A percentile compares a stretch with the other conserved stretches of the same genome.
phyloP scores from a whole-genome alignment of 2,329 filamentous ascomycete genomes.

The Pseudogymnoascus sp. region DNA sequence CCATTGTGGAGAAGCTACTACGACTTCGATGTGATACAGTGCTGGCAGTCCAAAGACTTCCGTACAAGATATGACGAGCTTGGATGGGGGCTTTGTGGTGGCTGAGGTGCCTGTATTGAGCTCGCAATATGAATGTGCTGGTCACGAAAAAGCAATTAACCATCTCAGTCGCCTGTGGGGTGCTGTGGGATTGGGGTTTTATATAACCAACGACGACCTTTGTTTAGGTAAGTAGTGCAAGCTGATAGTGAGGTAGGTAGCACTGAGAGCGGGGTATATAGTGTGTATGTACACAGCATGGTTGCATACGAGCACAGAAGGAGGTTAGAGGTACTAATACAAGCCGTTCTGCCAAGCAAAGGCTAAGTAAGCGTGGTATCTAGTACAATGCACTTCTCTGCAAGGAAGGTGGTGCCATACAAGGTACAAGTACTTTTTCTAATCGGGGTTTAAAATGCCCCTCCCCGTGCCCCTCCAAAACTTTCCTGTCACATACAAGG shows the following conservation, averaged over 20 bases:
- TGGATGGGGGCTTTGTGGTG: background rate
- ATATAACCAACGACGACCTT: constrained; percentile 1
- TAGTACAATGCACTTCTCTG: background rate
- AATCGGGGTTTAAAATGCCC: background rate
- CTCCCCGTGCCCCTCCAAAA: constrained; percentile 5
- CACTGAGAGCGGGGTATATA: background rate
- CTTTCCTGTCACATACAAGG: background rate
- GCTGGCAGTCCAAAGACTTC: background rate
- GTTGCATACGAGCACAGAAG: background rate
- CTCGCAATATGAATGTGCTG: background rate
- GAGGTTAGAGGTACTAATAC: background rate
- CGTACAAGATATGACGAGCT: background rate
- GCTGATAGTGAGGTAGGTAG: background rate
- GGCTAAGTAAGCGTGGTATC: background rate
- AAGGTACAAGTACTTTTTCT: background rate
- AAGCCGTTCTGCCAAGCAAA: background rate
- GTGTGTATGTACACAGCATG: background rate
- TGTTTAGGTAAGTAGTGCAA: background rate
- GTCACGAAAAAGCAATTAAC: constrained; percentile 7
- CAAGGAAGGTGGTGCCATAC: background rate
- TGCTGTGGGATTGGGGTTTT: background rate
- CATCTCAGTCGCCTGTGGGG: background rate
- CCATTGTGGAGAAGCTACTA: constrained; percentile 7
- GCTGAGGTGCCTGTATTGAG: background rate
- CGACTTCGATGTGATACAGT: background rate